Conservation (phyloP, 164 flowering plant genomes). For the Annona cherimola region DNA sequence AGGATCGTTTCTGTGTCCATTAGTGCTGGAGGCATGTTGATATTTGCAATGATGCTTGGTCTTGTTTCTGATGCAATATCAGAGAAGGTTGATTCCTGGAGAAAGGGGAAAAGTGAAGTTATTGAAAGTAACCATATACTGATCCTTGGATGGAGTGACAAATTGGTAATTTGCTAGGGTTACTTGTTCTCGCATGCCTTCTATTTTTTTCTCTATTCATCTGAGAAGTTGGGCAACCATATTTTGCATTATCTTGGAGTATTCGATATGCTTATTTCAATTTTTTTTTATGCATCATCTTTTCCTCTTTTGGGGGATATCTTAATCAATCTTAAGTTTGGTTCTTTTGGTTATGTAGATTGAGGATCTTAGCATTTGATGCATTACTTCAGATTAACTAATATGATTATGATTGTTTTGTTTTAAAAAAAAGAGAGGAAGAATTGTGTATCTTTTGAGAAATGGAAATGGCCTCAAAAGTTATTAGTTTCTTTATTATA, state of each 20-base stretch:
- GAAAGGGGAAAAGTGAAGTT: slow-evolving; percentile 96
- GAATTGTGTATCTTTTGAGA: not conserved
- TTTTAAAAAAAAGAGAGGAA: not conserved
- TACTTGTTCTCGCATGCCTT: not conserved
- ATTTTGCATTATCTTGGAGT: not conserved
- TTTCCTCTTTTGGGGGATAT: too few species aligned
- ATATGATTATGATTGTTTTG: too few species aligned
- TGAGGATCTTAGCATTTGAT: too few species aligned
- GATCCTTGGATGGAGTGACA: slow-evolving; percentile 98
- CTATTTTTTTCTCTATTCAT: not conserved
- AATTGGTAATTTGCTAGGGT: slow-evolving; percentile 50
- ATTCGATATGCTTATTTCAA: not conserved
- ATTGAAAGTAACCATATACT: slow-evolving; percentile 82
- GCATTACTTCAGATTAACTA: too few species aligned
- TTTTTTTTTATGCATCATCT: not conserved
- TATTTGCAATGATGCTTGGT: slow-evolving; percentile 98
- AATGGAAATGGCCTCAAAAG: not conserved
- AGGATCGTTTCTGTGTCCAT: slow-evolving; percentile 85
- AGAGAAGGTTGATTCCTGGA: slow-evolving; percentile 82
- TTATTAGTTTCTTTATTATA: too few species aligned
- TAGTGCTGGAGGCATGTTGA: slow-evolving; percentile 90
- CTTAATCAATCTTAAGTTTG: too few species aligned
- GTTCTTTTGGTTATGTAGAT: too few species aligned
- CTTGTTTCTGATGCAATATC: slow-evolving; percentile 97
- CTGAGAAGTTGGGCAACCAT: not conserved